Base-by-base conservation (phyloP, 2,329 filamentous ascomycete genomes). In the Alternaria rosae region DNA sequence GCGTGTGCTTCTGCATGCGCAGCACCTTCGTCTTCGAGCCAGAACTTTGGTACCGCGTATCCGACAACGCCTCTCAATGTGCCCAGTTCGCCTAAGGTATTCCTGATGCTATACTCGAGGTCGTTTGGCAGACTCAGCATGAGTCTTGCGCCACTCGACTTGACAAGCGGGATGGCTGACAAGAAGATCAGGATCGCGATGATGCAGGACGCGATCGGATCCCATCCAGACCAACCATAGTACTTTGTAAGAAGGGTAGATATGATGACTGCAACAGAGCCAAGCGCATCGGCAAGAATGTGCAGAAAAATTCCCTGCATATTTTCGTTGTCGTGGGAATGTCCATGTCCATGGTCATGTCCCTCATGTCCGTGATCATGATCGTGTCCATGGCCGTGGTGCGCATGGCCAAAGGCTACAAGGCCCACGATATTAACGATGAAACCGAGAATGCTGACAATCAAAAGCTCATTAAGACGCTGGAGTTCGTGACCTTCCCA, bases 261-360 rank as follows among this genome's bases (percentile, higher is more conserved):
- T 32, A 93, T 88, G 64, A 99, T 97, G 50, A 99, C 95, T 1
- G 95, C 95, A 1, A 94, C 91, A 57, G 94, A 97, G 25, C 95
- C 95, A 28, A 98, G 88, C 0, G 95, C 97, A 77, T 99, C 95
- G 6, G 95, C 95, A 26, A 98, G 85, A 53, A 99, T 92, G 75
- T 99, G 95, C 20, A 99, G 84, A 79, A 97, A 99, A 68, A 99
- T 98, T 12, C 95, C 95, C 71, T 95, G 88, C 94, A 99, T 97
- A 76, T 99, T 99, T 73, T 99, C 95, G 78, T 97, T 97, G 64
- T 93, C 91, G 73, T 94, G 91, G n/a, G 82, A 81, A 69, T 61
- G 59, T 20, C 59, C 59, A 20, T 76, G 74, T 26, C 73, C 74
- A 45, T 81, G 76, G 44, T 75, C 72, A 23, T 69, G 67, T 13